phyloP scores from a whole-genome alignment of 2,329 filamentous ascomycete genomes.

The Pseudogymnoascus sp. region DNA sequence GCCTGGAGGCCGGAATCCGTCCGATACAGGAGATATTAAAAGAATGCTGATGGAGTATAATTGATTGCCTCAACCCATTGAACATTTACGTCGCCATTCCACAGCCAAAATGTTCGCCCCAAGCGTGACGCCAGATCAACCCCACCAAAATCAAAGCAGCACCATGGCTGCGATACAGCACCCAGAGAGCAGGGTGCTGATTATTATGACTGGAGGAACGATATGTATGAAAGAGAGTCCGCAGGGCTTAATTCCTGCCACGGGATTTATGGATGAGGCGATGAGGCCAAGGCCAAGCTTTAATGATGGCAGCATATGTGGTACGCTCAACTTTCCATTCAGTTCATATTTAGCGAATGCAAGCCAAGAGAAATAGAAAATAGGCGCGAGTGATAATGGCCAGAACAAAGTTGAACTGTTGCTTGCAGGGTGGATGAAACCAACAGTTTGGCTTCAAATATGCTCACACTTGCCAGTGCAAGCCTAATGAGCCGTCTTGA shows the following conservation, averaged over 20 bases:
- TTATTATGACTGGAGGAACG: slow-evolving; percentile 61
- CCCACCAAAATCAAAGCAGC: background rate
- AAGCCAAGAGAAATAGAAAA: background rate
- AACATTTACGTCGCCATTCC: background rate
- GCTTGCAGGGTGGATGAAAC: background rate
- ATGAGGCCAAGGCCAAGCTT: slow-evolving; percentile 59
- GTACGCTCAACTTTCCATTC: slow-evolving; percentile 18
- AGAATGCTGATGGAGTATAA: background rate
- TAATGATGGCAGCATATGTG: slow-evolving; percentile 55
- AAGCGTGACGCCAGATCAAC: background rate
- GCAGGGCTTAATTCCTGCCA: slow-evolving; percentile 53
- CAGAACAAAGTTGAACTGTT: background rate
- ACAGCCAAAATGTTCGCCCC: background rate
- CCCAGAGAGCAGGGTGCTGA: slow-evolving; percentile 53
- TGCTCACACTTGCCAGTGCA: background rate
- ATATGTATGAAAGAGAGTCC: slow-evolving; percentile 66
- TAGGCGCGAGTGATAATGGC: background rate
- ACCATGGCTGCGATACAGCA: background rate
- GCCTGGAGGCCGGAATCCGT: background rate
- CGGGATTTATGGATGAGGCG: slow-evolving; percentile 56
- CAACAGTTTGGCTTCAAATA: background rate
- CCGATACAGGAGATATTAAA: slow-evolving; percentile 7
- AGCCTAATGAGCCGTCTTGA: background rate
- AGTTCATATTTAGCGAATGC: slow-evolving; percentile 11
- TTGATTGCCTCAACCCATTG: background rate